phyloP scores from a whole-genome alignment of 345 rosid species.

The Salix koriyanagi region DNA sequence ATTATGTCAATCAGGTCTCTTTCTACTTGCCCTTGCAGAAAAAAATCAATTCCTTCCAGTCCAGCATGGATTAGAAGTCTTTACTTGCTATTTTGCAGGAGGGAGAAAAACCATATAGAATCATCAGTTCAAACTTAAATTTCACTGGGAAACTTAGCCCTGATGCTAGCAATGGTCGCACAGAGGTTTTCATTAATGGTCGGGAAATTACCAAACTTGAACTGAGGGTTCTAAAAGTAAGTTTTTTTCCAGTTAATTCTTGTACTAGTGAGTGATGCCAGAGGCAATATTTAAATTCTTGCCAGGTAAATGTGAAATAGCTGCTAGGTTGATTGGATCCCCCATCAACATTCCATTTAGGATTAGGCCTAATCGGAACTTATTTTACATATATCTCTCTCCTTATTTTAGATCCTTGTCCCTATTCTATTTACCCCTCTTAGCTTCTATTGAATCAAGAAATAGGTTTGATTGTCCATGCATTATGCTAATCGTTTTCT shows the following conservation, averaged over 20 bases:
- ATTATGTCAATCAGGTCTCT: conserved; percentile 4
- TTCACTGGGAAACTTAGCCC: conserved; percentile 72
- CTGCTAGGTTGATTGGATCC: not conserved
- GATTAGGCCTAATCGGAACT: too few species aligned
- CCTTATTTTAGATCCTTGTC: too few species aligned
- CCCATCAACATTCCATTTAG: too few species aligned
- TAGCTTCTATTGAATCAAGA: too few species aligned
- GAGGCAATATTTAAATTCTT: not conserved
- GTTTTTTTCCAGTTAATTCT: not conserved
- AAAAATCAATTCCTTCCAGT: not conserved
- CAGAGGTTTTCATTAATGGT: conserved; percentile 88
- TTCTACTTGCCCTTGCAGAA: conserved; percentile 5
- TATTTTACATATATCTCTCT: too few species aligned
- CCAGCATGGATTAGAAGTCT: not conserved
- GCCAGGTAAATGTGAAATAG: not conserved
- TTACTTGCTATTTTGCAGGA: conserved; percentile 51
- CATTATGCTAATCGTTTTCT: not conserved
- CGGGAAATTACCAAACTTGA: conserved; percentile 90
- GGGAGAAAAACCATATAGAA: conserved; percentile 86
- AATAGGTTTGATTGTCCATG: too few species aligned
- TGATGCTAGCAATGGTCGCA: conserved; percentile 79
- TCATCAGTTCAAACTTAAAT: conserved; percentile 83
- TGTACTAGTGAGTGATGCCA: conserved; percentile 1
- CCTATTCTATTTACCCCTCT: too few species aligned
- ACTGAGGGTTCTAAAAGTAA: conserved; percentile 73